These are phyloP conservation scores for Ceratocystis ficicola DNA, from an alignment of 2,329 filamentous ascomycete species.

Conservation along the genomic window DNA sequence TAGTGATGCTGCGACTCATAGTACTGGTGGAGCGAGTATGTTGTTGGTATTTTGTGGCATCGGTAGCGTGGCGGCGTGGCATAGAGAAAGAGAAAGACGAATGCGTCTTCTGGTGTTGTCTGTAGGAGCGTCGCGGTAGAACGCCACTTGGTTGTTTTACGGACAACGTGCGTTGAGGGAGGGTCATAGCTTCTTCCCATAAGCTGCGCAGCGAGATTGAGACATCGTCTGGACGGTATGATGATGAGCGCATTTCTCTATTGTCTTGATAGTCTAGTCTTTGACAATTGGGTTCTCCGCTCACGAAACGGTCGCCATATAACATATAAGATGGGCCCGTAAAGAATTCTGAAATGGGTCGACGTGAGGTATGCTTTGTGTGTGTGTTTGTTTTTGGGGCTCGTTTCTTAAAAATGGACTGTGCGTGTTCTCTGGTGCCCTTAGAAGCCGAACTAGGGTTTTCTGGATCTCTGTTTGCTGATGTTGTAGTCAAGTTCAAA, in stretches of 20 bases:
- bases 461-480: not conserved
- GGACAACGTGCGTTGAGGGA: constrained; percentile 18
- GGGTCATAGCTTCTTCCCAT: constrained; percentile 14
- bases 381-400: not conserved
- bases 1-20: constrained; percentile 17
- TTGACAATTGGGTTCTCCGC: not conserved
- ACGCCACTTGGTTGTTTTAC: not conserved
- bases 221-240: constrained; percentile 15
- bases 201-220: constrained; percentile 13
- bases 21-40: constrained; percentile 5
- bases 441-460: not conserved
- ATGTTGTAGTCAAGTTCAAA: not conserved
- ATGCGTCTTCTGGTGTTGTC: not conserved
- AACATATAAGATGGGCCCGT: not conserved
- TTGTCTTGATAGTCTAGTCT: constrained; percentile 5
- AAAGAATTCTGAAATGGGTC: constrained; percentile 5
- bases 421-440: not conserved
- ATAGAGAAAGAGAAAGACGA: constrained; percentile 8
- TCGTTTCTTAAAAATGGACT: not conserved
- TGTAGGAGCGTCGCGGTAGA: not conserved
- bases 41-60: not conserved
- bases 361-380: not conserved
- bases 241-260: constrained; percentile 11
- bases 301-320: not conserved
- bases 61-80: constrained; percentile 1